Conservation (phyloP, 345 rosid species). For the Combretum micranthum region DNA sequence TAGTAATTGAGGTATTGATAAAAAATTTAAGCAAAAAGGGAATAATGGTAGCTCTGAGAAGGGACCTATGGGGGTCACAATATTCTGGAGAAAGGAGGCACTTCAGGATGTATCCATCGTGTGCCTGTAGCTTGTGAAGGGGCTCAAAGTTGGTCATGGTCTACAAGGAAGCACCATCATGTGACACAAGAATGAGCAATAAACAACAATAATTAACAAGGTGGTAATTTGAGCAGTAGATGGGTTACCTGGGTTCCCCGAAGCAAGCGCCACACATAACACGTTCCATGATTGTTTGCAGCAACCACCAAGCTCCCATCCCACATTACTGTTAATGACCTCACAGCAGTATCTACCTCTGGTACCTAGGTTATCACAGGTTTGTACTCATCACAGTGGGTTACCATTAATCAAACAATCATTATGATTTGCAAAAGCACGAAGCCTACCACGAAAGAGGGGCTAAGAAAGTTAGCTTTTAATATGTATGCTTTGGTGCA, state of each 20-base stretch:
- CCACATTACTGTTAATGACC: slow-evolving; percentile 93
- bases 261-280: slow-evolving; percentile 89
- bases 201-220: neutral
- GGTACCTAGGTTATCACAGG: slow-evolving; percentile 44
- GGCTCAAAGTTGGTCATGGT: slow-evolving; percentile 95
- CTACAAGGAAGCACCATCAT: slow-evolving; percentile 24
- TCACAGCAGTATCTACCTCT: slow-evolving; percentile 86
- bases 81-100: slow-evolving; percentile 88
- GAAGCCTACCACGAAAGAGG: too few species aligned
- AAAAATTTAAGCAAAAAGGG: neutral
- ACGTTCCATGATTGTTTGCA: slow-evolving; percentile 87
- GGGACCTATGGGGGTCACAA: slow-evolving; percentile 71
- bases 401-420: neutral
- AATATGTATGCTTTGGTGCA: too few species aligned
- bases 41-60: slow-evolving; percentile 1
- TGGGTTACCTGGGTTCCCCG: slow-evolving; percentile 62
- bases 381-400: neutral
- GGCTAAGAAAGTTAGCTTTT: too few species aligned
- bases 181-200: too few species aligned
- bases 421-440: too few species aligned
- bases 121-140: slow-evolving; percentile 93
- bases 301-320: slow-evolving; percentile 97
- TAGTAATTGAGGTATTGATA: neutral
- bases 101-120: slow-evolving; percentile 76
- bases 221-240: neutral